Base-by-base conservation (phyloP, 2,329 filamentous ascomycete species). In the Colletotrichum caudatum region DNA sequence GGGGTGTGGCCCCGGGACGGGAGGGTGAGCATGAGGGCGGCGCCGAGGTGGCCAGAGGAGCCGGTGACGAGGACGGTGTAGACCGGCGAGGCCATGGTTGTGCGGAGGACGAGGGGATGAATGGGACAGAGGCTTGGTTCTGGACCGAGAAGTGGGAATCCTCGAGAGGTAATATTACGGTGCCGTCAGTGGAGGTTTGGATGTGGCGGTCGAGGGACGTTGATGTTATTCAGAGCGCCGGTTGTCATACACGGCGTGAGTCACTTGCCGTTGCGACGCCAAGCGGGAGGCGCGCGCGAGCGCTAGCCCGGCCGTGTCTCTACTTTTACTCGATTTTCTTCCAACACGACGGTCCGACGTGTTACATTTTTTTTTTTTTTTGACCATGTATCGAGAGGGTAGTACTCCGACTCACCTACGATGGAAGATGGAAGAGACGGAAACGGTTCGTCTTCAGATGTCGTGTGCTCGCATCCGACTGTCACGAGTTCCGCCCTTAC, bases 41-140 rank as follows among this genome's bases (percentile, higher is more conserved):
- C 79, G 73, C 84, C 84, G 12, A 86, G 80, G 65, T 86, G 84
- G 65, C 84, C 84, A 0, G 84, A 79, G 0, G 84, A 83, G 73
- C 84, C 84, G 20, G 84, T 86, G 48, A 86, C 82, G 20, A 86
- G 82, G 50, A 85, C 80, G 71, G 65, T 64, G 20, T 71, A 69
- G 5, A 18, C 26, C 3, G 44, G n/a, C 1, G 69, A 63, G 11
- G 53, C 11, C 69, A 71, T 71, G 37, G 9, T 14, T 7, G 29
- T 20, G 46, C 12, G 41, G 29, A 20, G 20, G n/a, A 14, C 2
- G 46, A 16, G 46, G 11, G 29, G 33, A 3, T n/a, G 9, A 5
- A 5, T 23, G 46, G 46, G 18, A 23, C 9, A 14, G 3, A 3
- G 9, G n/a, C 2, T 5, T 9, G 20, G 2, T 1, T 5, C n/a